Evolutionary conservation across 805 yeast species (phyloP).

Genomic region (Yarrowia sp.): DNA sequence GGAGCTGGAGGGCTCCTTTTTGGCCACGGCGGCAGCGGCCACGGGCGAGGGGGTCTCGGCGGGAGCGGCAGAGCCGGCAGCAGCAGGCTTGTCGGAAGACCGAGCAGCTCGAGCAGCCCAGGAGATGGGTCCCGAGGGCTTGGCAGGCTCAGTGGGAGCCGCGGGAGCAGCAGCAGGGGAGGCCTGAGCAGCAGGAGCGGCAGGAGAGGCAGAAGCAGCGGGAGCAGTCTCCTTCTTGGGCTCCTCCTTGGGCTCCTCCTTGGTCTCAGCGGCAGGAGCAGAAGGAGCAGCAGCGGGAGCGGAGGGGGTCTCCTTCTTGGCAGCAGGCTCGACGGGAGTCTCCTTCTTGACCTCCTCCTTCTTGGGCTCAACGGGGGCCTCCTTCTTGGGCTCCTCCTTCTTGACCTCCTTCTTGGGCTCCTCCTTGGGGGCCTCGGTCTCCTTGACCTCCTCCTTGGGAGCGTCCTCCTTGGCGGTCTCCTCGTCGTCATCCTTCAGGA

Average conservation of each 20-base stretch:
- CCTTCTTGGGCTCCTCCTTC: conserved; percentile 10
- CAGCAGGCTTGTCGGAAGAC: conserved; percentile 33
- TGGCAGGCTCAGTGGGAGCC: conserved; percentile 15
- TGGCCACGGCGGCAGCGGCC: conserved; percentile 36
- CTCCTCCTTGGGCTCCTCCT: conserved; percentile 25
- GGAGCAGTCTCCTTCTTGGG: conserved; percentile 9
- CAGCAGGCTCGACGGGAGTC: conserved; percentile 32
- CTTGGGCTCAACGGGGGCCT: neutral
- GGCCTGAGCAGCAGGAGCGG: conserved; percentile 16
- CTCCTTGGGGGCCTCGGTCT: conserved; percentile 9
- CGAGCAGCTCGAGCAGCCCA: conserved; percentile 48
- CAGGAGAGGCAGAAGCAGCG: neutral
- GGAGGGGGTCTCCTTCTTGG: neutral
- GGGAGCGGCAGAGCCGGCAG: conserved; percentile 39
- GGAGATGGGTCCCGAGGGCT: conserved; percentile 44
- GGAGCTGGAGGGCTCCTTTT: conserved; percentile 38
- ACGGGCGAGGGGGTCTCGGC: conserved; percentile 40
- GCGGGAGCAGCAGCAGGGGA: neutral
- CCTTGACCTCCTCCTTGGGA: conserved; percentile 5
- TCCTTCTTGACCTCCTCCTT: conserved; percentile 13
- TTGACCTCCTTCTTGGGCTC: conserved; percentile 17
- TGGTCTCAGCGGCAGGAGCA: neutral
- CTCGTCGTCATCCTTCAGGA: conserved; percentile 49
- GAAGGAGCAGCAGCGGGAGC: conserved; percentile 18
- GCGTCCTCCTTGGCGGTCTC: conserved; percentile 40